Evolutionary conservation across 2,329 filamentous ascomycete genomes (phyloP), one percentile per base, ranked within the genome.

Genomic region (Venturia oleaginea): DNA sequence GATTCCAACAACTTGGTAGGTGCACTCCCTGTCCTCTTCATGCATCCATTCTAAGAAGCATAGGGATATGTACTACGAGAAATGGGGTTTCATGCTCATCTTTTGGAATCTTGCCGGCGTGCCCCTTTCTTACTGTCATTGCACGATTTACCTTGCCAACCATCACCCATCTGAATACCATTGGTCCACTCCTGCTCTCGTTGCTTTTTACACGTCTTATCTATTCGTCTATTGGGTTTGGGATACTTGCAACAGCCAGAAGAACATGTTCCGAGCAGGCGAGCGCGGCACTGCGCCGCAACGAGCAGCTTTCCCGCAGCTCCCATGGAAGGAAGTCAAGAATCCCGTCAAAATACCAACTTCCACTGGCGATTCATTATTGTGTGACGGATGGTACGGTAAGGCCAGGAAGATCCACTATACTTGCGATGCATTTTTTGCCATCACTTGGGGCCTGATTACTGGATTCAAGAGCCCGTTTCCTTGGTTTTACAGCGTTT

Each of bases 71-170:
- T 96, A 95, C 81, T 93, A 91, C 71, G 92, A 96, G 81, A 96
- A 96, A 79, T 92, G 90, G 85, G 92, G 92, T 62, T 96, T 96
- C 81, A 96, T 96, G 92, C 84, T 96, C 69, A 95, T 95, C 76
- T 96, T 96, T 84, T 96, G 92, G 92, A 96, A 96, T 77, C 81
- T 96, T 74, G 91, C 92, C 59, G 92, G 92, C 69, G 92, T 96
- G 32, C 92, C 92, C 17, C 82, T 96, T 62, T 92, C 87, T 64
- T 96, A 96, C 83, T 96, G 91, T 80, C 92, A 96, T 81, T 94
- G 90, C 83, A 93, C 90, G 60, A 86, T 96, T 71, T 96, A 90
- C 78, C 83, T 96, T 61, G 91, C 91, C 69, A 92, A 89, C 76
- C 91, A 95, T 75, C 78, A 89, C 71, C 89, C 92, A 0, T 82